Evolutionary conservation across 371 early-diverging fungal genomes (phyloP).

Genomic region (Rhizopus stolonifer): DNA sequence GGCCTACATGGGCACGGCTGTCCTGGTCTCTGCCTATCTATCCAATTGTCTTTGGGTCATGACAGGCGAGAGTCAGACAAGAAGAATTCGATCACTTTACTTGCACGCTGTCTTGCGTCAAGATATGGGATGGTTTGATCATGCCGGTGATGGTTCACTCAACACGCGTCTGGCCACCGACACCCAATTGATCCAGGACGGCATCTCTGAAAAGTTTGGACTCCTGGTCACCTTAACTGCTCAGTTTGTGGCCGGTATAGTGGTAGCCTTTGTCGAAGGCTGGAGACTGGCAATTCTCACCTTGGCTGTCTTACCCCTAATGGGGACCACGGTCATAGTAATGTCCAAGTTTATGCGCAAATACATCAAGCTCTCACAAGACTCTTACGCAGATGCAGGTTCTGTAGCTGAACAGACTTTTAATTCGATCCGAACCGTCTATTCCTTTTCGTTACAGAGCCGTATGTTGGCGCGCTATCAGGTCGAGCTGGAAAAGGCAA

Average conservation of each 20-base stretch:
- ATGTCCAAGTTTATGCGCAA: constrained; percentile 68
- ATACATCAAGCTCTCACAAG: constrained; percentile 30
- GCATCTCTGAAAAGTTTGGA: constrained; percentile 83
- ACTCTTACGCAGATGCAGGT: constrained; percentile 40
- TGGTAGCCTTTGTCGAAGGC: constrained; percentile 62
- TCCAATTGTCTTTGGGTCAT: constrained; percentile 39
- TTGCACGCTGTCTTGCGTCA: constrained; percentile 76
- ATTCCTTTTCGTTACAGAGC: constrained; percentile 77
- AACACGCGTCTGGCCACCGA: constrained; percentile 73
- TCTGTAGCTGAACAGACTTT: constrained; percentile 67
- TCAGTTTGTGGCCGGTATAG: constrained; percentile 17
- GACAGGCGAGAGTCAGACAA: constrained; percentile 33
- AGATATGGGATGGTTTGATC: constrained; percentile 88
- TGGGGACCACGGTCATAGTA: constrained; percentile 41
- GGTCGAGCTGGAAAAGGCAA: constrained; percentile 51
- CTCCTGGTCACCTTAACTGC: constrained; percentile 62
- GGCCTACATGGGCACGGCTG: constrained; percentile 36
- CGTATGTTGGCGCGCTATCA: constrained; percentile 66
- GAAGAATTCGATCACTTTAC: constrained; percentile 48
- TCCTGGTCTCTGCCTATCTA: constrained; percentile 28
- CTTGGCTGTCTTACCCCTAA: constrained; percentile 61
- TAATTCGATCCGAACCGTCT: constrained; percentile 82
- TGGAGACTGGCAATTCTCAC: constrained; percentile 82
- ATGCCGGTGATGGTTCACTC: constrained; percentile 57
- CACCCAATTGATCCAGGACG: constrained; percentile 77